These are phyloP conservation scores for Mucor saturninus DNA, from an alignment of 371 early-diverging fungal species.

Conservation along the genomic window DNA sequence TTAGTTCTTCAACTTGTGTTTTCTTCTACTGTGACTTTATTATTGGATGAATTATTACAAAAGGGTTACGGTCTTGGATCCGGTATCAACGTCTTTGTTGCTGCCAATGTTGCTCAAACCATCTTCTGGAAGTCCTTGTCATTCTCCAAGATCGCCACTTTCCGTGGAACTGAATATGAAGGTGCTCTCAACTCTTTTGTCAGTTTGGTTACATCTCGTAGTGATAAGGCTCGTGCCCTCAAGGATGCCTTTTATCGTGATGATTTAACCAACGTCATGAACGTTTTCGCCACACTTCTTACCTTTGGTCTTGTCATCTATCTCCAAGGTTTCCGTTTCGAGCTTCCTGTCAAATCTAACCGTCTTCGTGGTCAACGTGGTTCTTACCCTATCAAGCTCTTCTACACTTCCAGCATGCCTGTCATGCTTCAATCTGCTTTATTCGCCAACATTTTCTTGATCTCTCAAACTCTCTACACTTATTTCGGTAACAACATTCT, in stretches of 20 bases:
- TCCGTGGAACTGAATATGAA: slow-evolving; percentile 99
- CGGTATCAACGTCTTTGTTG: slow-evolving; percentile 99
- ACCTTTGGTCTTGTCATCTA: slow-evolving; percentile 98
- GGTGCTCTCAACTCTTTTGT: slow-evolving; percentile 97
- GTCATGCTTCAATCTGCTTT: slow-evolving; percentile 99
- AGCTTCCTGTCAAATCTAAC: slow-evolving; percentile 98
- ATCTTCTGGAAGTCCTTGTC: slow-evolving; percentile 99
- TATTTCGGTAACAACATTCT: slow-evolving; percentile 95
- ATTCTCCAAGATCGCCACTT: slow-evolving; percentile 96
- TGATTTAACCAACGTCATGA: slow-evolving; percentile 97
- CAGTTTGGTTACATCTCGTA: slow-evolving; percentile 94
- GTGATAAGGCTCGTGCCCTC: slow-evolving; percentile 97
- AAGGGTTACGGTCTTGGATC: slow-evolving; percentile 99
- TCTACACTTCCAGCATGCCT: slow-evolving; percentile 99
- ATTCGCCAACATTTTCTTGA: slow-evolving; percentile 93
- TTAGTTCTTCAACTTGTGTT: slow-evolving; percentile 97
- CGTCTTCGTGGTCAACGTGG: slow-evolving; percentile 97
- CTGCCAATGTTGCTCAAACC: slow-evolving; percentile 99
- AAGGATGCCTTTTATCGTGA: slow-evolving; percentile 98
- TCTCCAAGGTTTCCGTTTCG: slow-evolving; percentile 99
- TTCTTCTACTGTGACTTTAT: slow-evolving; percentile 96
- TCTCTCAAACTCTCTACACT: slow-evolving; percentile 96
- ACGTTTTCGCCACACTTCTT: slow-evolving; percentile 87
- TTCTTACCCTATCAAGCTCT: slow-evolving; percentile 98
- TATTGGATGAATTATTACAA: slow-evolving; percentile 99